A percentile compares a stretch with the other conserved stretches of the same genome.
Conservation (phyloP, 495 filamentous ascomycete species). For the Neurospora africana region DNA sequence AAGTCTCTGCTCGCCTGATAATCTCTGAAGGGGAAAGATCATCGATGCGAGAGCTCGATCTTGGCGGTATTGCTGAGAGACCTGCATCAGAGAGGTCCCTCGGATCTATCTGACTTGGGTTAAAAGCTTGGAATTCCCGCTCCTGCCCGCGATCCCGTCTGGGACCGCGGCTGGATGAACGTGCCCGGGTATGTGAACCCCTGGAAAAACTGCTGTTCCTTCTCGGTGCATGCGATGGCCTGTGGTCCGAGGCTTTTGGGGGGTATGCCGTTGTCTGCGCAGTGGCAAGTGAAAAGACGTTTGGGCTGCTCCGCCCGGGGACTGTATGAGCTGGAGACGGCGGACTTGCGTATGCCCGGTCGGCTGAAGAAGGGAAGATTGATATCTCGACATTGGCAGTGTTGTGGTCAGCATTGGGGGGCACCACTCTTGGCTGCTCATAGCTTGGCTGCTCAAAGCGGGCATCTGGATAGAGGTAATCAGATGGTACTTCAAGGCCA, state of each 20-base stretch:
- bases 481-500: not conserved
- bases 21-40: not conserved
- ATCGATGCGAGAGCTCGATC: not conserved
- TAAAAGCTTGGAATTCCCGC: no score
- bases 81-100: not conserved
- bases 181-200: not conserved
- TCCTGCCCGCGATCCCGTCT: not conserved
- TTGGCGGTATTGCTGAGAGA: not conserved
- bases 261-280: not conserved
- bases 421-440: not conserved
- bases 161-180: not conserved
- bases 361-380: not conserved
- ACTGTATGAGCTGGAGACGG: not conserved
- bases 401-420: not conserved
- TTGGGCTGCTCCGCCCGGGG: not conserved
- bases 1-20: not conserved
- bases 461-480: not conserved
- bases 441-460: not conserved
- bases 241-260: not conserved
- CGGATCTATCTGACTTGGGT: no score
- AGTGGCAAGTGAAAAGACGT: not conserved
- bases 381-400: not conserved
- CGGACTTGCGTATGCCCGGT: not conserved
- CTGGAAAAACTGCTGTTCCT: not conserved
- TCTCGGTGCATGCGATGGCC: not conserved